Evolutionary conservation across 164 flowering plant genomes (phyloP).

Genomic region (Piper longum): DNA sequence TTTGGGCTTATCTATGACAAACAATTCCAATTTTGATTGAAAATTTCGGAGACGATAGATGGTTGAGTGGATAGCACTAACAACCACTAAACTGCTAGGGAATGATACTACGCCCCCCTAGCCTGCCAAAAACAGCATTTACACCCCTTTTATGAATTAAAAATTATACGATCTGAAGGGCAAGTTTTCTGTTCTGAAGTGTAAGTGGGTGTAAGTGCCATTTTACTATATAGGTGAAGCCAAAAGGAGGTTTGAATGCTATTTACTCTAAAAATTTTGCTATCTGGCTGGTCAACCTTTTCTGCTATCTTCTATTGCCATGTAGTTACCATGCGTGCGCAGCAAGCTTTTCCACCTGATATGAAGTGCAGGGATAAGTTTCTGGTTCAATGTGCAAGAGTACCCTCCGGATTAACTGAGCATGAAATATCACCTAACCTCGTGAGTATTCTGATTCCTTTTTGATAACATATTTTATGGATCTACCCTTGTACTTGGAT

Average conservation of each 20-base stretch:
- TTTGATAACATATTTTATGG: not conserved
- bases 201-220: not conserved
- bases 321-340: constrained; percentile 84
- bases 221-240: no score
- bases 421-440: constrained; percentile 45
- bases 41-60: no score
- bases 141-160: no score
- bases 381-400: constrained; percentile 66
- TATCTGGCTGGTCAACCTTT: no score
- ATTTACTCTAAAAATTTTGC: not conserved
- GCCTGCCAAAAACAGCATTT: no score
- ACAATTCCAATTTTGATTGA: no score
- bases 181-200: no score
- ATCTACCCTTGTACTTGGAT: not conserved
- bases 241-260: not conserved
- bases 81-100: no score
- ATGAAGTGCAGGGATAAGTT: constrained; percentile 83
- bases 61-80: no score
- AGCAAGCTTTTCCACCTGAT: constrained; percentile 37
- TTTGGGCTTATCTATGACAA: no score
- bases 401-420: constrained; percentile 40
- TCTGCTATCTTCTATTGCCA: not conserved
- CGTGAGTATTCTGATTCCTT: constrained; percentile 20
- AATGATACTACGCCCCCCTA: no score
- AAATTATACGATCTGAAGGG: no score